Evolutionary conservation across 345 rosid species (phyloP).

Genomic region (Moringa oleifera): DNA sequence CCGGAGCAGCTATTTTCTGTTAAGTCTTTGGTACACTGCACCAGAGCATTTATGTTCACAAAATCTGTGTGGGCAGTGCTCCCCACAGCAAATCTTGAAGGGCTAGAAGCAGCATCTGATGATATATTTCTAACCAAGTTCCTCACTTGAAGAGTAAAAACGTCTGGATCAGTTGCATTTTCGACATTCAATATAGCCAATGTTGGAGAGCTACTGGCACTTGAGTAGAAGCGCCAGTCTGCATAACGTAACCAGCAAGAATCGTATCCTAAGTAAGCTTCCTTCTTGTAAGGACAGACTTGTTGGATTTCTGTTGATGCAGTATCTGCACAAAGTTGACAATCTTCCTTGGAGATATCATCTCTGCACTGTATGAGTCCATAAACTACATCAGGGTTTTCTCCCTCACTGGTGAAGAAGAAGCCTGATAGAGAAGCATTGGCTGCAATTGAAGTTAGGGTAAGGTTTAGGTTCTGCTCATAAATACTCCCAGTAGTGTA

Average conservation of each 20-base stretch:
- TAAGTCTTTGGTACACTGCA: slow-evolving; percentile 35
- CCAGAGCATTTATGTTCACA: slow-evolving; percentile 24
- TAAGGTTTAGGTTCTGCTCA: slow-evolving; percentile 17
- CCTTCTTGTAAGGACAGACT: slow-evolving; percentile 23
- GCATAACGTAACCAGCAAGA: slow-evolving; percentile 26
- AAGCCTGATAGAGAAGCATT: slow-evolving; percentile 24
- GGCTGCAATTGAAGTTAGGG: slow-evolving; percentile 18
- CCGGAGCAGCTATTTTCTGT: slow-evolving; percentile 13
- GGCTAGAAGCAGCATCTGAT: slow-evolving; percentile 17
- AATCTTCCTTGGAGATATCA: slow-evolving; percentile 15
- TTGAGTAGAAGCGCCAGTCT: slow-evolving; percentile 23
- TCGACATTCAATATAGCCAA: rapidly evolving
- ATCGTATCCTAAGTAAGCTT: slow-evolving; percentile 17
- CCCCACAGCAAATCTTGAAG: slow-evolving; percentile 22
- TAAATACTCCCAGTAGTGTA: slow-evolving; percentile 23
- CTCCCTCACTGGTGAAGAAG: slow-evolving; percentile 11
- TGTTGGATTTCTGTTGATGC: slow-evolving; percentile 10
- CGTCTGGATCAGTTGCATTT: slow-evolving; percentile 5
- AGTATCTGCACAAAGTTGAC: slow-evolving; percentile 21
- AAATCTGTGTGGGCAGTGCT: slow-evolving; percentile 9
- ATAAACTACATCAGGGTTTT: slow-evolving; percentile 9
- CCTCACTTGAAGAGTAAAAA: slow-evolving; percentile 16
- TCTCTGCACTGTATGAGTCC: slow-evolving; percentile 29
- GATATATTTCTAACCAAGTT: slow-evolving; percentile 19
- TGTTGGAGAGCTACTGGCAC: not conserved